Conservation (phyloP, 345 rosid species). For the Chamaenerion angustifolium region DNA sequence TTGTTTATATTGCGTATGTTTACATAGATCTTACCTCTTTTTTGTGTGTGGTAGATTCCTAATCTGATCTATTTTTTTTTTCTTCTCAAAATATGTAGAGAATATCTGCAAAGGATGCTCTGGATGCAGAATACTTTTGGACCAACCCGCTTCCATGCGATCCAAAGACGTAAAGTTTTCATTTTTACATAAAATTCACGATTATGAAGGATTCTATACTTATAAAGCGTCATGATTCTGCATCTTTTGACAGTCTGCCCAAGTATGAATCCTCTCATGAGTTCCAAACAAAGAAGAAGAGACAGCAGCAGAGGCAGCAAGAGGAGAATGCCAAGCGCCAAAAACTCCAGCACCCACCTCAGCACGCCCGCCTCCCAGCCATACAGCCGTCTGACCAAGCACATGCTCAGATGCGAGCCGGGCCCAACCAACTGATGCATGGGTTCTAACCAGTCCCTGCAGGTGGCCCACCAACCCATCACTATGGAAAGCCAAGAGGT, state of each 20-base stretch:
- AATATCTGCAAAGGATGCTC: constrained; percentile 88
- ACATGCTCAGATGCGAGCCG: constrained; percentile 45
- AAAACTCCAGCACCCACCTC: constrained; percentile 74
- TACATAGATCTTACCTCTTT: too few relatives aligned
- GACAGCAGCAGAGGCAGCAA: constrained; percentile 84
- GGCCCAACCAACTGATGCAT: constrained; percentile 38
- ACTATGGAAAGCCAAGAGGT: constrained; percentile 61
- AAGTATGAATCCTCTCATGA: constrained; percentile 93
- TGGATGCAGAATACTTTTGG: constrained; percentile 98
- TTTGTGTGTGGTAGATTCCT: neutral
- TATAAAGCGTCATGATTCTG: too few relatives aligned
- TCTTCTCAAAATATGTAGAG: constrained; percentile 39
- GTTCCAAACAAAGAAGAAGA: constrained; percentile 89
- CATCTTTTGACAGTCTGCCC: constrained; percentile 38
- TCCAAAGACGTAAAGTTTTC: constrained; percentile 53
- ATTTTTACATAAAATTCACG: neutral
- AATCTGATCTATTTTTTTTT: constrained; percentile 3
- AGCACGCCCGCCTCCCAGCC: constrained; percentile 66
- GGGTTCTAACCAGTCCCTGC: constrained; percentile 57
- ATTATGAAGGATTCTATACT: too few relatives aligned
- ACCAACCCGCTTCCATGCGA: constrained; percentile 89
- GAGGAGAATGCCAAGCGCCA: constrained; percentile 80
- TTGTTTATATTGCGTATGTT: too few relatives aligned
- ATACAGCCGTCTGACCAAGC: constrained; percentile 72
- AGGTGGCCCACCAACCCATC: constrained; percentile 50